Evolutionary conservation across 73 alveolate genomes (phyloP).

Genomic region (Durusdinium trenchii): DNA sequence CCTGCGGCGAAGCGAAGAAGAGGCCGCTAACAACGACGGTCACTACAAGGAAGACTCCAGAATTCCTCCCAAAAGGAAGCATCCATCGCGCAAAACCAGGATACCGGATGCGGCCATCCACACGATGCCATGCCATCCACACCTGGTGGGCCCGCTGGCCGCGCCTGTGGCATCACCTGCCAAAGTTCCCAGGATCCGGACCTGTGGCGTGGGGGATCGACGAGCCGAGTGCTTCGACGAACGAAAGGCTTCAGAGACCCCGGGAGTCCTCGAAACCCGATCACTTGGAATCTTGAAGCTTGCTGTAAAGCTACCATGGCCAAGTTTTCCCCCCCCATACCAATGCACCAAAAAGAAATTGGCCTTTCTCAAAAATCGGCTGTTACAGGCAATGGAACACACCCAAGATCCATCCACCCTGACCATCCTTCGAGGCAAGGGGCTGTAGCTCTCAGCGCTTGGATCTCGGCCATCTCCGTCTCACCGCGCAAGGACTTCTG

Average conservation of each 20-base stretch:
- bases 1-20: too few relatives aligned
- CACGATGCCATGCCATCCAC: background rate
- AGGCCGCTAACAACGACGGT: too few relatives aligned
- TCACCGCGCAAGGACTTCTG: slow-evolving; percentile 19
- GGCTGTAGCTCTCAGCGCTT: slow-evolving; percentile 37
- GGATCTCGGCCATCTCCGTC: slow-evolving; percentile 35
- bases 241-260: too few relatives aligned
- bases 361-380: too few relatives aligned
- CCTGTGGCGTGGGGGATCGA: slow-evolving; percentile 12
- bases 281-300: background rate
- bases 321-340: too few relatives aligned
- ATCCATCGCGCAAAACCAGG: background rate
- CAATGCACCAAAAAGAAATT: too few relatives aligned
- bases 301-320: background rate
- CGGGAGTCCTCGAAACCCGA: too few relatives aligned
- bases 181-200: slow-evolving; percentile 76
- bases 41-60: too few relatives aligned
- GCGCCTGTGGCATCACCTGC: slow-evolving; percentile 91
- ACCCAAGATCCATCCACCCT: background rate
- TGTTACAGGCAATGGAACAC: too few relatives aligned
- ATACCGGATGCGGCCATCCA: background rate
- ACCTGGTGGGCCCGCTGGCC: background rate
- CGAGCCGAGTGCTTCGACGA: too few relatives aligned
- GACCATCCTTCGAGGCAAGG: background rate
- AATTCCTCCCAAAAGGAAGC: too few relatives aligned